phyloP scores from a whole-genome alignment of 1,284 basidiomycete species.

The Rhodofomes roseus region DNA sequence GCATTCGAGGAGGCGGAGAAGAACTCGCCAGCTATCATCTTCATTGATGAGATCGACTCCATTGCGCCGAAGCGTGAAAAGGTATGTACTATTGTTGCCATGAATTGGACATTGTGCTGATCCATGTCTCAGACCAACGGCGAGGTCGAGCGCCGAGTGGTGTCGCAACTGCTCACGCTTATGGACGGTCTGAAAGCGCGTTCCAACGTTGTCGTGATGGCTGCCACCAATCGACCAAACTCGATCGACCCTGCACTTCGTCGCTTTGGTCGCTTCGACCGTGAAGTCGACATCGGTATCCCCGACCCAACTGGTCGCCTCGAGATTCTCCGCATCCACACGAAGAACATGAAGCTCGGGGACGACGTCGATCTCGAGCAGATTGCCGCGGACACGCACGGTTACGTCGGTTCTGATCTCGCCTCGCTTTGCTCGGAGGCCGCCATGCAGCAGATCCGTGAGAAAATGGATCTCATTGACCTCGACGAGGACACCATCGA shows the following conservation, averaged over 20 bases:
- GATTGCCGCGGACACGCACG: constrained; percentile 98
- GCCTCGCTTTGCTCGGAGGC: constrained; percentile 96
- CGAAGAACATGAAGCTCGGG: constrained; percentile 99
- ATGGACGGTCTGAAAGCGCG: constrained; percentile 99
- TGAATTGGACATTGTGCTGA: background rate
- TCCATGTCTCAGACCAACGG: constrained; percentile 78
- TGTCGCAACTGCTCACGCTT: constrained; percentile 95
- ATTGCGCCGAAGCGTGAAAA: constrained; percentile 99
- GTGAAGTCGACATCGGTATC: constrained; percentile 99
- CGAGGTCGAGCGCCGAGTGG: constrained; percentile 98
- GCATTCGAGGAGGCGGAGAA: constrained; percentile 99
- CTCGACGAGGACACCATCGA: constrained; percentile 94
- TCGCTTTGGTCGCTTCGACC: constrained; percentile 98
- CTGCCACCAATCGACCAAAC: constrained; percentile 97
- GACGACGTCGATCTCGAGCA: constrained; percentile 98
- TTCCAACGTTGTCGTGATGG: constrained; percentile 99
- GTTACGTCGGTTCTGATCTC: constrained; percentile 97
- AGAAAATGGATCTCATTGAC: constrained; percentile 97
- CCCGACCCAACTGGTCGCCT: constrained; percentile 98
- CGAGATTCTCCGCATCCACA: constrained; percentile 98
- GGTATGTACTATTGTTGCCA: constrained; percentile 37
- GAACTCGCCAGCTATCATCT: constrained; percentile 99
- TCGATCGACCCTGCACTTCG: constrained; percentile 98
- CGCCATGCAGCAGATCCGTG: constrained; percentile 98
- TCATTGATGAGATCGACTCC: constrained; percentile 99